A percentile compares a stretch with the other conserved stretches of the same genome.
Evolutionary conservation across 352 stramenopile genomes (phyloP).

Genomic region (Thraustochytrium sp.): DNA sequence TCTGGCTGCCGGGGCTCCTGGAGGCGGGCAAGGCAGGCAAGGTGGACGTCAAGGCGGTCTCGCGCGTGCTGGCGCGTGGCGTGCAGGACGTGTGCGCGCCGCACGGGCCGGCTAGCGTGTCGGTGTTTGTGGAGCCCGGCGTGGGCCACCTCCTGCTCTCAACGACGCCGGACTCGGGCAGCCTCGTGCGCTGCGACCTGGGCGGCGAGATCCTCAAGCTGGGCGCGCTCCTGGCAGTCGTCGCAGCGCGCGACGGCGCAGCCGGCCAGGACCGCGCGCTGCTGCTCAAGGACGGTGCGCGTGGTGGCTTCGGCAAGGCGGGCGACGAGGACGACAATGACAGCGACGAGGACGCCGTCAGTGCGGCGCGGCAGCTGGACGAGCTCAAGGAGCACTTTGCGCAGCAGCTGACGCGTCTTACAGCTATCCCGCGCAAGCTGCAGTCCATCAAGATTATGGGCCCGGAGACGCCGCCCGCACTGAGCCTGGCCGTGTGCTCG

Average conservation of each 20-base stretch:
- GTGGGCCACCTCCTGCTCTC: background rate
- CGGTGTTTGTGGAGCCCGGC: background rate
- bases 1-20: background rate
- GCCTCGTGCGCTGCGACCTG: background rate
- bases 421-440: background rate
- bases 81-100: background rate
- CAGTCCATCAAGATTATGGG: background rate
- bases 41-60: background rate
- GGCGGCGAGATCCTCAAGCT: background rate
- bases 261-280: background rate
- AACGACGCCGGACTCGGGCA: background rate
- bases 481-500: slow-evolving; percentile 17
- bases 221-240: background rate
- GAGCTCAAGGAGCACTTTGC: background rate
- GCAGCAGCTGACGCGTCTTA: slow-evolving; percentile 1
- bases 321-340: background rate
- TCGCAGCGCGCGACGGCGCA: background rate
- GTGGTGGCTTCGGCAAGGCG: background rate
- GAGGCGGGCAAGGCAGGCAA: background rate
- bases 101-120: background rate
- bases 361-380: background rate
- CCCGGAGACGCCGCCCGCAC: background rate
- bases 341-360: background rate
- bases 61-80: background rate
- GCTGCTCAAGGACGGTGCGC: background rate